A percentile compares a stretch with the other conserved stretches of the same genome.
phyloP scores from a whole-genome alignment of 2,329 filamentous ascomycete species.

The Helminthosporium solani region DNA sequence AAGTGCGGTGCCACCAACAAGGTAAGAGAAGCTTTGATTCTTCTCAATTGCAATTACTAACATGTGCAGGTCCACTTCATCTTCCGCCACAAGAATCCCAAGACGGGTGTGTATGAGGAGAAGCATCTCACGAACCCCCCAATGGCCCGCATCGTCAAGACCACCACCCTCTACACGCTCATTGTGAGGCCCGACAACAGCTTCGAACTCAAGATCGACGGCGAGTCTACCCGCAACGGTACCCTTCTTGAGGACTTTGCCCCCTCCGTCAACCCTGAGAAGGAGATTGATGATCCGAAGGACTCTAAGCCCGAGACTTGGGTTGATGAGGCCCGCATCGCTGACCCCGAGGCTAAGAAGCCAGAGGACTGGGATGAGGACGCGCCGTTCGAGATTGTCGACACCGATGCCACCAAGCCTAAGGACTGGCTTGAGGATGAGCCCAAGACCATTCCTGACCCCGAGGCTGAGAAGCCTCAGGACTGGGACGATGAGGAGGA shows the following conservation, averaged over 20 bases:
- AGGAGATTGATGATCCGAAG: slow-evolving; percentile 92
- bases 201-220: slow-evolving; percentile 88
- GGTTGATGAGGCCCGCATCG: slow-evolving; percentile 90
- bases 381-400: slow-evolving; percentile 91
- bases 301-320: slow-evolving; percentile 94
- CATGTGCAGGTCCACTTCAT: slow-evolving; percentile 73
- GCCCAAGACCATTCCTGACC: slow-evolving; percentile 79
- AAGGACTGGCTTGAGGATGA: slow-evolving; percentile 96
- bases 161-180: slow-evolving; percentile 91
- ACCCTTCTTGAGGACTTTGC: slow-evolving; percentile 91
- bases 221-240: slow-evolving; percentile 82
- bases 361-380: slow-evolving; percentile 99
- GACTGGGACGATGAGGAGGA: slow-evolving; percentile 99
- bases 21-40: slow-evolving; percentile 51
- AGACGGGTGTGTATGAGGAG: slow-evolving; percentile 99
- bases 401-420: slow-evolving; percentile 86
- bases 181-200: slow-evolving; percentile 97
- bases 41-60: slow-evolving; percentile 20
- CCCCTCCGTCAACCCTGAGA: slow-evolving; percentile 87
- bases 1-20: slow-evolving; percentile 99
- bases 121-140: slow-evolving; percentile 91
- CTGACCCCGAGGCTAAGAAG: slow-evolving; percentile 92
- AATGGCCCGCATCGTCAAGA: slow-evolving; percentile 84
- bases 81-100: slow-evolving; percentile 99
- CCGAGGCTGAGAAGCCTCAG: slow-evolving; percentile 94